Conservation (phyloP, 2,329 filamentous ascomycete genomes). For the Eutypella sp. region DNA sequence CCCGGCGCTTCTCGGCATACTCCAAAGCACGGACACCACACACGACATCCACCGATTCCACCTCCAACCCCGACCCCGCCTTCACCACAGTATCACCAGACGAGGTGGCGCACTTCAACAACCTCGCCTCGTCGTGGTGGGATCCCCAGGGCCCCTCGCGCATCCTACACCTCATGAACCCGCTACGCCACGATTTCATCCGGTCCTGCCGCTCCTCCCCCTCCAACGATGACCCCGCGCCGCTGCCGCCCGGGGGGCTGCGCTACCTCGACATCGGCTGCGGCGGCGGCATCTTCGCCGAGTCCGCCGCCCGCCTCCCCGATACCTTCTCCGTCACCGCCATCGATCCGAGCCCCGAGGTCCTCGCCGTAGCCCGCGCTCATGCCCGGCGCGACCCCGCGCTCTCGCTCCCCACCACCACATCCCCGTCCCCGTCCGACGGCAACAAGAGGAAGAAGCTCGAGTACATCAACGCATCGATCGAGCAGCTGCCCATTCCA, state of each 20-base stretch:
- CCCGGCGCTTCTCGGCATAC: slow-evolving; percentile 11
- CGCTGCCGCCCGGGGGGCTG: slow-evolving; percentile 35
- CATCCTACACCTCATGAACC: slow-evolving; percentile 96
- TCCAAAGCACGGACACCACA: slow-evolving; percentile 4
- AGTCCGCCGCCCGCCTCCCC: slow-evolving; percentile 69
- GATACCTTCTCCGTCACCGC: slow-evolving; percentile 62
- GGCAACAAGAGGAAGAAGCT: slow-evolving; percentile 37
- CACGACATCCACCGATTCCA: slow-evolving; percentile 9
- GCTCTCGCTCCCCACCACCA: slow-evolving; percentile 42
- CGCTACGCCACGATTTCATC: slow-evolving; percentile 91
- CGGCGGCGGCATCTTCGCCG: slow-evolving; percentile 93
- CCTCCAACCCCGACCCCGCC: slow-evolving; percentile 20
- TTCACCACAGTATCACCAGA: slow-evolving; percentile 76
- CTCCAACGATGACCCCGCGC: slow-evolving; percentile 32
- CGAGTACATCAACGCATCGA: slow-evolving; percentile 67
- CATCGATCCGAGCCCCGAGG: slow-evolving; percentile 71
- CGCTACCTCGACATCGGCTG: slow-evolving; percentile 89
- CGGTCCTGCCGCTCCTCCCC: slow-evolving; percentile 60
- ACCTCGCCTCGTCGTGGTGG: slow-evolving; percentile 94
- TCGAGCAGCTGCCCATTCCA: slow-evolving; percentile 61
- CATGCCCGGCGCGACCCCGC: slow-evolving; percentile 72
- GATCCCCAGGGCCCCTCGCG: slow-evolving; percentile 89
- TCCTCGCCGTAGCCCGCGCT: slow-evolving; percentile 67
- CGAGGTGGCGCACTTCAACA: slow-evolving; percentile 92
- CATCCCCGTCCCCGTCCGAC: too few species aligned